Evolutionary conservation across 495 filamentous ascomycete genomes (phyloP).

Genomic region (Aspergillus conjunctus): DNA sequence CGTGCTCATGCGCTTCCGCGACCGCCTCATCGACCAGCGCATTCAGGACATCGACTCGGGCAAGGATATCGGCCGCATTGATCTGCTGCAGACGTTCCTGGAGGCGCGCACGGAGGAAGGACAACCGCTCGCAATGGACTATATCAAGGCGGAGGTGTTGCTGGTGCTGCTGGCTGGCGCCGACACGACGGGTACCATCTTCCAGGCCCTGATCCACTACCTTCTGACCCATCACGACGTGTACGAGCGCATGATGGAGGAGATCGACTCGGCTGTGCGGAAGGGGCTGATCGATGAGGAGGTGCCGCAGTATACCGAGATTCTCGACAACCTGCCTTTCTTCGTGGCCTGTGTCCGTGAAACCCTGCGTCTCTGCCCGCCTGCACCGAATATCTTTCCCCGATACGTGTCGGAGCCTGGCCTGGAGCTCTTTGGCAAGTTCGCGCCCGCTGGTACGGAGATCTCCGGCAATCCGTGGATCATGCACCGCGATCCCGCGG

Average conservation of each 20-base stretch:
- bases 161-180: constrained; percentile 63
- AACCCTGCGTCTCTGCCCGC: constrained; percentile 55
- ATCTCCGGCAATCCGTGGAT: constrained; percentile 58
- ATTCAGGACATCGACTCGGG: constrained; percentile 12
- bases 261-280: constrained; percentile 55
- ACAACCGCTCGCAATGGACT: constrained; percentile 49
- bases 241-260: constrained; percentile 57
- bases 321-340: constrained; percentile 48
- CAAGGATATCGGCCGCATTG: constrained; percentile 22
- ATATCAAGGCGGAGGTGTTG: constrained; percentile 57
- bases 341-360: constrained; percentile 54
- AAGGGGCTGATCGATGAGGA: constrained; percentile 36
- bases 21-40: constrained; percentile 38
- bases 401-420: constrained; percentile 54
- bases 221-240: constrained; percentile 48
- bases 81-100: constrained; percentile 41
- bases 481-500: constrained; percentile 49
- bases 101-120: constrained; percentile 49
- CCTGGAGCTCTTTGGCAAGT: constrained; percentile 53
- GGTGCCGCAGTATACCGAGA: constrained; percentile 47
- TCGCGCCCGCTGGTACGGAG: constrained; percentile 59
- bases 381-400: constrained; percentile 51
- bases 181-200: constrained; percentile 62
- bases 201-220: constrained; percentile 56
- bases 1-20: constrained; percentile 51